Percentiles rank a stretch among this genome's conserved stretches.
phyloP scores from a whole-genome alignment of 208 protist species.

The Zelonia costaricensis region DNA sequence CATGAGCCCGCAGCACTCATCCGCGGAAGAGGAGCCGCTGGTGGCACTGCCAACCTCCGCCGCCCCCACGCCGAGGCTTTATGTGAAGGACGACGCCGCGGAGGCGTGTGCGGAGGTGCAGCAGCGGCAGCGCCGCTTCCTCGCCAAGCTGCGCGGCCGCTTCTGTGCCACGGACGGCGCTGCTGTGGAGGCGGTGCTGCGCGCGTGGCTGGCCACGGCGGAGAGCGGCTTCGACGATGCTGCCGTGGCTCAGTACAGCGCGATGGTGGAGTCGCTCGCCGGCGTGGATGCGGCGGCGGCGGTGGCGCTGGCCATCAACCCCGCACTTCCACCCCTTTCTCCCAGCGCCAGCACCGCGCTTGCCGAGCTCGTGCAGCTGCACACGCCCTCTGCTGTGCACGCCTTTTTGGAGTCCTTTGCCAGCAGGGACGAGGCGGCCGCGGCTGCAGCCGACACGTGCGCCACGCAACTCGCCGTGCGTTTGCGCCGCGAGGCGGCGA shows the following conservation, averaged over 20 bases:
- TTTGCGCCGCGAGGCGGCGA: slow-evolving; percentile 26
- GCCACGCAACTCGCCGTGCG: slow-evolving; percentile 66
- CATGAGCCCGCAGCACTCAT: too few species aligned
- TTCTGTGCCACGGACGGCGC: slow-evolving; percentile 34
- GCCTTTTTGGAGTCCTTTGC: slow-evolving; percentile 64
- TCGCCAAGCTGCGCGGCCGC: slow-evolving; percentile 46
- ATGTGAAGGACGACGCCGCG: slow-evolving; percentile 37
- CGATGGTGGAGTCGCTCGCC: slow-evolving; percentile 54
- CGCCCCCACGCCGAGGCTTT: slow-evolving; percentile 14
- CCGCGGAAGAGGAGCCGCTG: too few species aligned
- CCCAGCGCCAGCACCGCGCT: slow-evolving; percentile 35
- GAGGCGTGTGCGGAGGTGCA: slow-evolving; percentile 29
- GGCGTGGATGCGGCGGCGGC: slow-evolving; percentile 37
- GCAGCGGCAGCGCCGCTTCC: slow-evolving; percentile 44
- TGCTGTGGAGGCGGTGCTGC: slow-evolving; percentile 15
- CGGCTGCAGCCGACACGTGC: slow-evolving; percentile 45
- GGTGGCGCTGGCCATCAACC: slow-evolving; percentile 58
- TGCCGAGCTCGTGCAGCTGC: slow-evolving; percentile 47
- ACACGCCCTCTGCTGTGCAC: slow-evolving; percentile 37
- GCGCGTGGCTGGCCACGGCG: slow-evolving; percentile 5
- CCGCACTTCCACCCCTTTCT: slow-evolving; percentile 45
- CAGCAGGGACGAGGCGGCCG: slow-evolving; percentile 41
- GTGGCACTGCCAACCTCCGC: too few species aligned
- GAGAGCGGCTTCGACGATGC: slow-evolving; percentile 1
- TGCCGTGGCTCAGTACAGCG: slow-evolving; percentile 41